Evolutionary conservation across 2,329 filamentous ascomycete species (phyloP).

Genomic region (Pseudopyrenochaeta lycopersici): DNA sequence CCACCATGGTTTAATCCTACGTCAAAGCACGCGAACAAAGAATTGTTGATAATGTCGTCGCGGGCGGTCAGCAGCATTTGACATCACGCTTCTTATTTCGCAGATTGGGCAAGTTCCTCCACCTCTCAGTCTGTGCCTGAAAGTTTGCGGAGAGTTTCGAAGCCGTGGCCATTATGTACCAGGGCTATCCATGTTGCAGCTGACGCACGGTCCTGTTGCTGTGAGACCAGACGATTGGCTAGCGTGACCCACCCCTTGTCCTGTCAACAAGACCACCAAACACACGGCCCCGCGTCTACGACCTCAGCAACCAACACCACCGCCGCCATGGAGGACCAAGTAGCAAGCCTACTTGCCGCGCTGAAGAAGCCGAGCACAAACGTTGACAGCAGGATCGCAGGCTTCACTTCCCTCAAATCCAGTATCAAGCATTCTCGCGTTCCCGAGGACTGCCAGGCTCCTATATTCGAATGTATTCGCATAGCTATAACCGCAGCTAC

Average conservation of each 20-base stretch:
- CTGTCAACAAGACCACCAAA: slow-evolving; percentile 5
- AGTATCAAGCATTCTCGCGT: slow-evolving; percentile 93
- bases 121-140: background rate
- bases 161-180: background rate
- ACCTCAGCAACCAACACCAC: slow-evolving; percentile 26
- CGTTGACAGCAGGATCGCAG: slow-evolving; percentile 74
- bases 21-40: too few species aligned
- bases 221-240: slow-evolving; percentile 6
- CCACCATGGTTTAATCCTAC: too few species aligned
- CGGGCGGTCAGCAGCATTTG: too few species aligned
- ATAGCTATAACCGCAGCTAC: slow-evolving; percentile 79
- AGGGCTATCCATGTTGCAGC: too few species aligned
- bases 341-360: slow-evolving; percentile 60
- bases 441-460: slow-evolving; percentile 73
- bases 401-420: slow-evolving; percentile 80
- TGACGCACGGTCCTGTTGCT: slow-evolving; percentile 18
- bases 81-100: too few species aligned
- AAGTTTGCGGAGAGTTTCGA: background rate
- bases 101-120: too few species aligned
- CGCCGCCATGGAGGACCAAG: slow-evolving; percentile 64
- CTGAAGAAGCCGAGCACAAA: slow-evolving; percentile 70
- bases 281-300: slow-evolving; percentile 18
- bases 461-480: slow-evolving; percentile 84
- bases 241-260: background rate
- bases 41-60: too few species aligned